Evolutionary conservation across 805 yeast species (phyloP), one percentile per base, ranked within the genome.

Genomic region (Saccharomycopsis vini): DNA sequence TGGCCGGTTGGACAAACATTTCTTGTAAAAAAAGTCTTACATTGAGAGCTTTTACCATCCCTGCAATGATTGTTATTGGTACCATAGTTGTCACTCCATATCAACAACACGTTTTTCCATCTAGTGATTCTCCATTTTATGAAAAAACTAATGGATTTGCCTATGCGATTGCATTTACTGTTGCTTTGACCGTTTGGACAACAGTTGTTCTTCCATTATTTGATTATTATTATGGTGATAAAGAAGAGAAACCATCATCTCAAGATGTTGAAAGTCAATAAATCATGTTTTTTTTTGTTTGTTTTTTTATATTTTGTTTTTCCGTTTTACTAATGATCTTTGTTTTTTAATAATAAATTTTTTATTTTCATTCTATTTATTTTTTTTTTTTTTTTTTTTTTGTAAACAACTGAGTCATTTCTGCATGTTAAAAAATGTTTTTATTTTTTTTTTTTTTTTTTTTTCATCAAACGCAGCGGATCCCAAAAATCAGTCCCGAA

Each of bases 51-150:
- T 49, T 55, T 19, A 52, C 59, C 3, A 45, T 56, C 18, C 54
- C 61, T 3, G 48, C 54, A 16, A 55, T 55, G 59, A 50, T 55
- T 39, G 56, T 54, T 15, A 46, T 58, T 16, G 54, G 51, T 15
- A 49, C 46, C 26, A 36, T 48, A 29, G 56, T 60, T 23, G 52
- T 54, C 33, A 59, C 58, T 21, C 58, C 60, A 30, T 59, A 46
- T 43, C 63, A 61, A 40, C 57, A 56, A 35, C 48, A 57, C 34
- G 45, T 59, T 34, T 60, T 55, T 49, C 64, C 64, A 16, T 56
- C 61, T n/a, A 49, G 58, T 40, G 55, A 57, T 35, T 61, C 64
- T 13, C 64, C 64, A 16, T 39, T 18, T 7, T 60, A 60, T 37
- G 40, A 40, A n/a, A 26, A 40, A 10, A 60, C 61, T 3, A 45